A percentile compares a stretch with the other conserved stretches of the same genome.
Evolutionary conservation across 768 basidiomycete species (phyloP).

Genomic region (Tephrocybe sp.): DNA sequence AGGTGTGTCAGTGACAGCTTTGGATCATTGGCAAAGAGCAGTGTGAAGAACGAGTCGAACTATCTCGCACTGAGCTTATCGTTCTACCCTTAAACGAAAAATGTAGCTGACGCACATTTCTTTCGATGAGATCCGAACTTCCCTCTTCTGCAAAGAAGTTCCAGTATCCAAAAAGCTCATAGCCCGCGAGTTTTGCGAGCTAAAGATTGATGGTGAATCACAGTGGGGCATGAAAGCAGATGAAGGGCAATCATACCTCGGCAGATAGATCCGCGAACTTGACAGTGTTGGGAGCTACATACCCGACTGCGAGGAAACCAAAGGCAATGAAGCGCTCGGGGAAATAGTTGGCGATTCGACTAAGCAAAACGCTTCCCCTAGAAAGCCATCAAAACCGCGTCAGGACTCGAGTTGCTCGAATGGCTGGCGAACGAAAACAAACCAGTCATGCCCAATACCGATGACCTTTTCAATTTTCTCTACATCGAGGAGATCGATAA

Average conservation of each 20-base stretch:
- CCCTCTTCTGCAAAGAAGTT: slow-evolving; percentile 31
- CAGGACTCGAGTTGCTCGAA: too few relatives aligned
- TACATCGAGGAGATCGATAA: slow-evolving; percentile 38
- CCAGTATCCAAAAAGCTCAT: slow-evolving; percentile 33
- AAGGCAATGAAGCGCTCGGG: slow-evolving; percentile 36
- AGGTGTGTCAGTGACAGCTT: slow-evolving; percentile 24
- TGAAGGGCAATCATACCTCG: neutral
- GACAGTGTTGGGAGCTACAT: slow-evolving; percentile 23
- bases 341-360: slow-evolving; percentile 33
- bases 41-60: slow-evolving; percentile 36
- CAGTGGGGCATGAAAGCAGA: neutral
- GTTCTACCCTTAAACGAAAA: neutral
- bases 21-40: slow-evolving; percentile 27
- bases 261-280: slow-evolving; percentile 9
- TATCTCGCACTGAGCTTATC: slow-evolving; percentile 7
- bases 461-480: slow-evolving; percentile 30
- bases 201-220: neutral
- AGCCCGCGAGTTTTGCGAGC: slow-evolving; percentile 22
- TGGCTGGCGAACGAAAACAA: neutral
- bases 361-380: slow-evolving; percentile 33
- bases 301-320: slow-evolving; percentile 35
- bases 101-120: slow-evolving; percentile 25
- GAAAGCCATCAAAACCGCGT: neutral
- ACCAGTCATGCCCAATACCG: slow-evolving; percentile 45
- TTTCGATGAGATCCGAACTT: slow-evolving; percentile 29